Evolutionary conservation across 2,329 filamentous ascomycete species (phyloP).

Genomic region (Verticillium klebahnii): DNA sequence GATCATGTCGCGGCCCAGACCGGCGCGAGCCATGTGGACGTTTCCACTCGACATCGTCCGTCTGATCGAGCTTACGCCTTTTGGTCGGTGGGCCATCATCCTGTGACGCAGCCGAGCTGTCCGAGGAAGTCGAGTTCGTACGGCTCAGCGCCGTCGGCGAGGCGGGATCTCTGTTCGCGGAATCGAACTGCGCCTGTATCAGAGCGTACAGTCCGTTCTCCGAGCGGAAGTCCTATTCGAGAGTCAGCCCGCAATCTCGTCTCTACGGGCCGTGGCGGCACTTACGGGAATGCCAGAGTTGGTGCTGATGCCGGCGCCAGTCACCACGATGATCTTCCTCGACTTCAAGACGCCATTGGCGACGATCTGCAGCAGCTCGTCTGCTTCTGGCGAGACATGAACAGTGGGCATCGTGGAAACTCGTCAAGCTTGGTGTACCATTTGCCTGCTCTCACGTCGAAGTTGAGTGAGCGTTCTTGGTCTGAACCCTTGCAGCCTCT

Average conservation of each 20-base stretch:
- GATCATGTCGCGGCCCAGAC: neutral
- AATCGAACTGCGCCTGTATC: constrained; percentile 64
- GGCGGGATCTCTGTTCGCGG: constrained; percentile 29
- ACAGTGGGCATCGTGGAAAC: constrained; percentile 49
- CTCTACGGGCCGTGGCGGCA: constrained; percentile 1
- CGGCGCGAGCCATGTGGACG: neutral
- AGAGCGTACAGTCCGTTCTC: constrained; percentile 69
- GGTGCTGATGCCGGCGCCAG: constrained; percentile 70
- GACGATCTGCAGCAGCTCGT: constrained; percentile 56
- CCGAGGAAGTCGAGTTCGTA: neutral
- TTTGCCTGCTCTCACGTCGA: neutral
- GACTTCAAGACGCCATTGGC: constrained; percentile 61
- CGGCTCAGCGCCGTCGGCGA: neutral
- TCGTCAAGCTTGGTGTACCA: constrained; percentile 4
- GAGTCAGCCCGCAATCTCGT: neutral
- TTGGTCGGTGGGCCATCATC: neutral
- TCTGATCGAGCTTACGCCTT: neutral
- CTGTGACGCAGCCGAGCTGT: neutral
- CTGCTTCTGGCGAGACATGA: constrained; percentile 47
- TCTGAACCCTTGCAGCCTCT: neutral
- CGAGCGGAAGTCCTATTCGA: constrained; percentile 61
- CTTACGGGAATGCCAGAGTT: constrained; percentile 71
- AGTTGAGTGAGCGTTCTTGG: neutral
- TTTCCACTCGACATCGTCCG: neutral
- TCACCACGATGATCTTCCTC: constrained; percentile 66